A percentile compares a stretch with the other conserved stretches of the same genome.
phyloP scores from a whole-genome alignment of 139 green algal genomes.

The Tetraselmis chui region DNA sequence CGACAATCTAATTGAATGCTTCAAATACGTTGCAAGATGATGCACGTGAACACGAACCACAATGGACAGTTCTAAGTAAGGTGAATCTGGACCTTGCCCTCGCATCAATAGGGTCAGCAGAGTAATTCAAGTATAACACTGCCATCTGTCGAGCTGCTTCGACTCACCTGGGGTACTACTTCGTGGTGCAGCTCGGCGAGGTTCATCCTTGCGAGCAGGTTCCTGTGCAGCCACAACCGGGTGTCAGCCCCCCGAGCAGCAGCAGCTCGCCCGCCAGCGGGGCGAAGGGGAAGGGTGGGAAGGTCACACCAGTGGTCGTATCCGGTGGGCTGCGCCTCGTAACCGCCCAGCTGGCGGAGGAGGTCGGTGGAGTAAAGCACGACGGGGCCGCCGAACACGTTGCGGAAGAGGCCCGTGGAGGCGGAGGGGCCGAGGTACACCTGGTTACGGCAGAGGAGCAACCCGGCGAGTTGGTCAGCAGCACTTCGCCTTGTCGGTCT shows the following conservation, averaged over 20 bases:
- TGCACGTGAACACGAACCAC: too few species aligned
- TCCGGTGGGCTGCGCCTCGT: background rate
- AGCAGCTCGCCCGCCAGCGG: too few species aligned
- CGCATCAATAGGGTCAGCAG: too few species aligned
- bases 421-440: conserved; percentile 1
- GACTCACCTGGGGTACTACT: background rate
- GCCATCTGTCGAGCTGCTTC: too few species aligned
- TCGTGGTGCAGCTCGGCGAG: background rate
- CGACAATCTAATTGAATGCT: too few species aligned
- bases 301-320: background rate
- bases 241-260: background rate
- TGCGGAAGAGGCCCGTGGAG: conserved; percentile 1
- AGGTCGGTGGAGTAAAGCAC: background rate
- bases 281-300: background rate
- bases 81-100: too few species aligned
- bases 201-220: background rate
- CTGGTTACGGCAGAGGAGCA: background rate
- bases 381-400: conserved; percentile 9
- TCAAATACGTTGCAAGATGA: too few species aligned
- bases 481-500: too few species aligned
- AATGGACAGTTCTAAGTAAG: too few species aligned
- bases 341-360: conserved; percentile 4
- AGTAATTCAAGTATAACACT: too few species aligned
- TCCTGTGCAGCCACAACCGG: background rate
- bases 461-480: too few species aligned